phyloP scores from a whole-genome alignment of 805 yeast species.

The Saccharomycopsis sp. region DNA sequence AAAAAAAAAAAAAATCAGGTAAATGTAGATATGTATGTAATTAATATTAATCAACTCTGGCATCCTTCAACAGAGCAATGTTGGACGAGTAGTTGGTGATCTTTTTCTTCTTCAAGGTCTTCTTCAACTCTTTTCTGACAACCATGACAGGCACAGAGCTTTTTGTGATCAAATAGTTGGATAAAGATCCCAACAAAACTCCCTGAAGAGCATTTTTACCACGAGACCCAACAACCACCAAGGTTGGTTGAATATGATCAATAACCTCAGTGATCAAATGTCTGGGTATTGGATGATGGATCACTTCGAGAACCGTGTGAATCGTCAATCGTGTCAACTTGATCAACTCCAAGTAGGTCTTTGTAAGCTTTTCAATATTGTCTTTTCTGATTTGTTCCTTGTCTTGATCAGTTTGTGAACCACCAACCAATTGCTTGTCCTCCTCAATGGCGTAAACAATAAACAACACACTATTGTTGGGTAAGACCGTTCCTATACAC shows the following conservation, averaged over 20 bases:
- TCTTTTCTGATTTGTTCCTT: slow-evolving; percentile 34
- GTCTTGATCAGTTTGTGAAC: slow-evolving; percentile 11
- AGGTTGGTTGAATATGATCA: slow-evolving; percentile 61
- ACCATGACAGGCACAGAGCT: slow-evolving; percentile 75
- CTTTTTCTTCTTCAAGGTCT: slow-evolving; percentile 49
- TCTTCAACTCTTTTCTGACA: slow-evolving; percentile 62
- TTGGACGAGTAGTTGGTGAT: slow-evolving; percentile 50
- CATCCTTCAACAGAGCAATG: slow-evolving; percentile 34
- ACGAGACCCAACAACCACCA: slow-evolving; percentile 68
- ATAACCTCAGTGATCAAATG: slow-evolving; percentile 62
- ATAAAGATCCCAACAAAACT: slow-evolving; percentile 61
- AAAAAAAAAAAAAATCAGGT: no score
- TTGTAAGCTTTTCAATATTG: slow-evolving; percentile 37
- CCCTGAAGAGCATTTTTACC: slow-evolving; percentile 68
- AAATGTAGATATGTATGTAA: no score
- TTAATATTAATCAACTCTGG: slow-evolving; percentile 34
- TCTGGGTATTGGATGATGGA: slow-evolving; percentile 68
- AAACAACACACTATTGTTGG: slow-evolving; percentile 74
- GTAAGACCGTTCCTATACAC: slow-evolving; percentile 76
- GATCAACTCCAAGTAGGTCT: slow-evolving; percentile 35
- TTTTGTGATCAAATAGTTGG: slow-evolving; percentile 64
- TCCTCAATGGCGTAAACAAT: slow-evolving; percentile 34
- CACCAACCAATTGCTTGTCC: slow-evolving; percentile 7
- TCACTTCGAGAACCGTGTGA: slow-evolving; percentile 63
- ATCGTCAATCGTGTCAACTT: slow-evolving; percentile 62